Evolutionary conservation across 345 rosid genomes (phyloP).

Genomic region (Dipteronia sinensis): DNA sequence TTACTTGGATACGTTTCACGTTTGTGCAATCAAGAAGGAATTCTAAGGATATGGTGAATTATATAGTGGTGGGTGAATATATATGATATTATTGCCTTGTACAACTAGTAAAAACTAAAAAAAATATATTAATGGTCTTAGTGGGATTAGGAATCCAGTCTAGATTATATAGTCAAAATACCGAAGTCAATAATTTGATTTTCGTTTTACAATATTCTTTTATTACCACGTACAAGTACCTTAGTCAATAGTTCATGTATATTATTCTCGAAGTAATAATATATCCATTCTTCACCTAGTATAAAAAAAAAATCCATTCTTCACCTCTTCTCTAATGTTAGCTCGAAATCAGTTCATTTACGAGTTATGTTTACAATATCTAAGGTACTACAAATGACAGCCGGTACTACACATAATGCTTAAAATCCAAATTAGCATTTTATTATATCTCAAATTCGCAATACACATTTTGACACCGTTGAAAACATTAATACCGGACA

Average conservation of each 20-base stretch:
- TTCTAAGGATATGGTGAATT: too few species aligned
- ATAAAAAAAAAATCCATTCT: too few species aligned
- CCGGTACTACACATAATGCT: not conserved
- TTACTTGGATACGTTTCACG: too few species aligned
- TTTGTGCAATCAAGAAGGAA: too few species aligned
- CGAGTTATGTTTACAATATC: not conserved
- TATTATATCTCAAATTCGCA: too few species aligned
- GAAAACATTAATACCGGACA: too few species aligned
- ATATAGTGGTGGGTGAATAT: not conserved
- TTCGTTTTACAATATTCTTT: not conserved
- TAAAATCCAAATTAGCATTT: not conserved
- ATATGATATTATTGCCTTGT: not conserved
- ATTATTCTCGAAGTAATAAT: too few species aligned
- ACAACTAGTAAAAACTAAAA: not conserved
- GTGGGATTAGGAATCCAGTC: constrained; percentile 3
- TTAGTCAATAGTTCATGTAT: not conserved
- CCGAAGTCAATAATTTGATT: not conserved
- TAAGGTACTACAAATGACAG: too few species aligned
- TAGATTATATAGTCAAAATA: not conserved
- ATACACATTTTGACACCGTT: too few species aligned
- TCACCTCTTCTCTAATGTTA: too few species aligned
- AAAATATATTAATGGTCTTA: not conserved
- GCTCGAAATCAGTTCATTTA: not conserved
- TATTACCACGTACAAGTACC: not conserved
- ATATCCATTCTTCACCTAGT: too few species aligned